Base-by-base conservation (phyloP, 1,284 basidiomycete species). In the Trametes versicolor region DNA sequence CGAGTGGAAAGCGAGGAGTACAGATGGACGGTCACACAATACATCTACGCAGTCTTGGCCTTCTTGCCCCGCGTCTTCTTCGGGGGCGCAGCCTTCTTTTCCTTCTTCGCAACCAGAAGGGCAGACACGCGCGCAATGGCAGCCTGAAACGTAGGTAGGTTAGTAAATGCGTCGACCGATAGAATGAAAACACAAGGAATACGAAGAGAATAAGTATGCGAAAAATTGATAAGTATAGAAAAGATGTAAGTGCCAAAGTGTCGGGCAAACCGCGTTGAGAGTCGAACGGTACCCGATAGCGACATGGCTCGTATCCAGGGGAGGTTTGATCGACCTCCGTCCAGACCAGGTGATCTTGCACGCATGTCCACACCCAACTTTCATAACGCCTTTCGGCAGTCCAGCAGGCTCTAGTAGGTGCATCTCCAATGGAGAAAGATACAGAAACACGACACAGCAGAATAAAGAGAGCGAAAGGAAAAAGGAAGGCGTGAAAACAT, bases 361-460 rank as follows among this genome's bases (percentile, higher is more conserved):
- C 76, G 19, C 90, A 81, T 91, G 88, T 93, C 92, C 90, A 92
- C 91, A 85, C 92, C 91, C 90, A 85, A 81, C 90, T 84, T 89
- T 92, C 90, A 88, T 87, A 76, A 67, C 78, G 80, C 83, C 82
- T 79, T 80, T 70, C 75, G 79, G 83, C 78, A 72, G 71, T 81
- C 77, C 78, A 80, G 80, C 74, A 76, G 78, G 77, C 83, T 92
- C 90, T 90, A 87, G 90, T 80, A 87, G 89, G 73, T 79, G 78
- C 77, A 63, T 70, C 45, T 67, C 50, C 53, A n/a, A 57, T n/a
- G 50, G 25, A 39, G 19, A 54, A 66, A 49, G 63, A 32, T 32
- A 32, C 53, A 70, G 64, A 19, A 58, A 64, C 62, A 63, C 58
- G 60, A 62, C 55, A 55, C 63, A 66, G 36, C 67, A 62, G 64